Evolutionary conservation across 306 rosid species (phyloP), one percentile per base, ranked within the genome.

Genomic region (Mimosa bimucronata): DNA sequence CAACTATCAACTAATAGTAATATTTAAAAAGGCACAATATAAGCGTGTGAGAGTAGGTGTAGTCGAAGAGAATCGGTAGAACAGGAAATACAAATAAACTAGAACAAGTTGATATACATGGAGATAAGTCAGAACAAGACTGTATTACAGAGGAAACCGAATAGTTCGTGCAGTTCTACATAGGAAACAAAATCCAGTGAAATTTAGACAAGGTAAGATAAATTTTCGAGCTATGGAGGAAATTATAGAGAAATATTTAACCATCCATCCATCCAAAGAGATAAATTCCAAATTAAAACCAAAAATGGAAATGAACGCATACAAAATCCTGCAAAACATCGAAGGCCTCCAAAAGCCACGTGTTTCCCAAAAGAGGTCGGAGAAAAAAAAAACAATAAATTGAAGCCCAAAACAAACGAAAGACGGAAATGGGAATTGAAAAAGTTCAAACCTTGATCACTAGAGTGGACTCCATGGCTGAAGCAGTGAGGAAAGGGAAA

Each of bases 391-490:
- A n/a, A n/a, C 8, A 67, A 2, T 0, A 0, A 71, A 66, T 74
- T 71, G 30, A 38, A 74, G 9, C 10, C 5, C 6, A 38, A 57
- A 30, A 26, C 44, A 18, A 34, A 34, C n/a, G 40, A 34, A 6
- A 19, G 42, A 28, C 14, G 9, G 31, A 26, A 55, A 64, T 9
- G 25, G 45, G 52, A 72, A 62, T 53, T 15, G 29, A 68, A 77
- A 85, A 85, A 34, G 38, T 66, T 52, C 55, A 12, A 65, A 96
- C 99, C 99, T 91, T 91, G 87, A 93, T 87, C 83, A 96, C 94
- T 75, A 87, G 72, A 65, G 83, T 14, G 25, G 92, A 82, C 72
- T 82, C 95, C 97, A 92, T 94, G 61, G 81, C 84, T 77, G 9
- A 44, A 73, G 29, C 62, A 48, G 71, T 26, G 5, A 52, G 14